These are phyloP conservation scores for Glycine tomentella DNA, from an alignment of 306 rosid species.

Conservation along the genomic window DNA sequence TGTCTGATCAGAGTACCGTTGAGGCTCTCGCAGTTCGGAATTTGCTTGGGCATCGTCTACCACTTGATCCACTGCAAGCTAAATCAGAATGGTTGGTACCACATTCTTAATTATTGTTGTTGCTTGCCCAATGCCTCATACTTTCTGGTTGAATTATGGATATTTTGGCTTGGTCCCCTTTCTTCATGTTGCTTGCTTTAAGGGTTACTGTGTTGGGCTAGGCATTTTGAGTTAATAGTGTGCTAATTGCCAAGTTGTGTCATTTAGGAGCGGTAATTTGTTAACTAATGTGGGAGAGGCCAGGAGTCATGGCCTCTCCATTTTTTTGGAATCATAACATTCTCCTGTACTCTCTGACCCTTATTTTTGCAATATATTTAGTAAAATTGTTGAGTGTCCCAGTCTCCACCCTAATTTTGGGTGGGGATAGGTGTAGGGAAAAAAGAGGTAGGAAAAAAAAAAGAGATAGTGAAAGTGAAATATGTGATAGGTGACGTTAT, in stretches of 20 bases:
- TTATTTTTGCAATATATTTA: not conserved
- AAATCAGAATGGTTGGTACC: slow-evolving; percentile 93
- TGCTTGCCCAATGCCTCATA: too few relatives aligned
- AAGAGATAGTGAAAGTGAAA: not conserved
- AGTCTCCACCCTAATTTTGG: not conserved
- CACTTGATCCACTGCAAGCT: slow-evolving; percentile 66
- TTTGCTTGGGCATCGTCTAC: slow-evolving; percentile 87
- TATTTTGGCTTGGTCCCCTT: not conserved
- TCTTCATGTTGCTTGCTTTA: not conserved
- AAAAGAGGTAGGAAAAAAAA: too few relatives aligned
- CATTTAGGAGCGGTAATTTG: not conserved
- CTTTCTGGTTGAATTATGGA: not conserved
- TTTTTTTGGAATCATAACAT: not conserved
- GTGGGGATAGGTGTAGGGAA: too few relatives aligned
- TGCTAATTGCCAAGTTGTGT: slow-evolving; percentile 38
- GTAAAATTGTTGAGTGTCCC: not conserved
- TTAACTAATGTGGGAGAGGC: too few relatives aligned
- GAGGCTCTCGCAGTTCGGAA: slow-evolving; percentile 93
- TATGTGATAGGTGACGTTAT: not conserved
- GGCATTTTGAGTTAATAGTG: slow-evolving; percentile 42
- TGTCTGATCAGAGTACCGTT: slow-evolving; percentile 85
- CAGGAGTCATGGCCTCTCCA: not conserved
- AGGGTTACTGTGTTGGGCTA: not conserved
- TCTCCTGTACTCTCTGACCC: too few relatives aligned
- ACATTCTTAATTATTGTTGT: not conserved